These are phyloP conservation scores for Colletotrichum falcatum DNA, from an alignment of 2,329 filamentous ascomycete genomes.

Conservation along the genomic window DNA sequence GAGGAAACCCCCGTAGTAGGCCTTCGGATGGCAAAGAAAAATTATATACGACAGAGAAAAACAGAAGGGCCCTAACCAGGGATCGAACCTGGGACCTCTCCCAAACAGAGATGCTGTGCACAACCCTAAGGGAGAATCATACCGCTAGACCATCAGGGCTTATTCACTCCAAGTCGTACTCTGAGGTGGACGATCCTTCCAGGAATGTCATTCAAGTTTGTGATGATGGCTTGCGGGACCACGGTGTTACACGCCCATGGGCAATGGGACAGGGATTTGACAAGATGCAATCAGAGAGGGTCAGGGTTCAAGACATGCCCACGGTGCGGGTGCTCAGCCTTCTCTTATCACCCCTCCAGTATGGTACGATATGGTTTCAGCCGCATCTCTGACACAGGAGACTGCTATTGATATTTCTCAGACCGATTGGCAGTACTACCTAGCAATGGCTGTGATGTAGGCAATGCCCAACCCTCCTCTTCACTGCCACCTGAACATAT, in stretches of 20 bases:
- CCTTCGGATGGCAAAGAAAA: too few species aligned
- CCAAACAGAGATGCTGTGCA: background rate
- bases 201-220: background rate
- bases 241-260: slow-evolving; percentile 9
- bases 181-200: rapidly evolving
- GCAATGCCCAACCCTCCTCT: too few species aligned
- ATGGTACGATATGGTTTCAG: background rate
- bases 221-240: background rate
- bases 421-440: background rate
- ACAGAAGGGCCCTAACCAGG: slow-evolving; percentile 32
- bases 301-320: background rate
- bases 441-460: background rate
- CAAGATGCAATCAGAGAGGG: background rate
- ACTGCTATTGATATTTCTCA: background rate
- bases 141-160: slow-evolving; percentile 40
- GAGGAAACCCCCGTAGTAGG: too few species aligned
- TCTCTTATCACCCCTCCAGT: background rate
- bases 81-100: slow-evolving; percentile 40
- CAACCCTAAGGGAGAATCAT: slow-evolving; percentile 40
- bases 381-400: background rate
- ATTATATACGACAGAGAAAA: background rate
- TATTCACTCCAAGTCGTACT: rapidly evolving
- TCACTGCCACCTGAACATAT: background rate
- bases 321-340: background rate
- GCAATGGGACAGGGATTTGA: slow-evolving; percentile 16